These are phyloP conservation scores for Ophiostoma ips DNA, from an alignment of 2,329 filamentous ascomycete genomes.

Conservation along the genomic window DNA sequence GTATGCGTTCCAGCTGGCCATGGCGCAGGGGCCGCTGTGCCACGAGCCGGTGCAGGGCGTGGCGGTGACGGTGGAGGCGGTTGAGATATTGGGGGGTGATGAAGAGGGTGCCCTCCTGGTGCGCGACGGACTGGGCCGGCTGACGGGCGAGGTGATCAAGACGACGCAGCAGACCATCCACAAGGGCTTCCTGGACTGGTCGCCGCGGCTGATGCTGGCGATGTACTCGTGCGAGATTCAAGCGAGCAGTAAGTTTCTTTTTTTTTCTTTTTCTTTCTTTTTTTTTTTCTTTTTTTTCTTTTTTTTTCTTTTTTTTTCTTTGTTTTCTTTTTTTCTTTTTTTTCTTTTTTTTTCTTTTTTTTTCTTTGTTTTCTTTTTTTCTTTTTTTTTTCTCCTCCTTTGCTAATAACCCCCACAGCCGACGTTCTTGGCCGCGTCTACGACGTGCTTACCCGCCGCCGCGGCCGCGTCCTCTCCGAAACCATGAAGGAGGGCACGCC, in stretches of 20 bases:
- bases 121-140: conserved; percentile 55
- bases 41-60: conserved; percentile 87
- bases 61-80: conserved; percentile 76
- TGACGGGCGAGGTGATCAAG: conserved; percentile 90
- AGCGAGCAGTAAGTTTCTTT: conserved; percentile 54
- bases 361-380: neutral
- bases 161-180: conserved; percentile 73
- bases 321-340: too few species aligned
- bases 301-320: conserved; percentile 8
- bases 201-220: conserved; percentile 80
- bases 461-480: conserved; percentile 79
- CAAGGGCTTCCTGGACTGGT: conserved; percentile 87
- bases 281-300: neutral
- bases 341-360: conserved; percentile 9
- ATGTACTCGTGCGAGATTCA: conserved; percentile 99
- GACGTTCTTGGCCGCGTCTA: conserved; percentile 94
- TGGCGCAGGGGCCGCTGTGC: conserved; percentile 77
- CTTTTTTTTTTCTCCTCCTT: too few species aligned
- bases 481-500: conserved; percentile 88
- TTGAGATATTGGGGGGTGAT: conserved; percentile 45
- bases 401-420: conserved; percentile 36
- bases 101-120: conserved; percentile 18
- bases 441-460: conserved; percentile 87
- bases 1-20: conserved; percentile 90
- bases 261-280: conserved; percentile 10